These are phyloP conservation scores for Dentipellis fragilis DNA, from an alignment of 768 basidiomycete species.

Conservation along the genomic window DNA sequence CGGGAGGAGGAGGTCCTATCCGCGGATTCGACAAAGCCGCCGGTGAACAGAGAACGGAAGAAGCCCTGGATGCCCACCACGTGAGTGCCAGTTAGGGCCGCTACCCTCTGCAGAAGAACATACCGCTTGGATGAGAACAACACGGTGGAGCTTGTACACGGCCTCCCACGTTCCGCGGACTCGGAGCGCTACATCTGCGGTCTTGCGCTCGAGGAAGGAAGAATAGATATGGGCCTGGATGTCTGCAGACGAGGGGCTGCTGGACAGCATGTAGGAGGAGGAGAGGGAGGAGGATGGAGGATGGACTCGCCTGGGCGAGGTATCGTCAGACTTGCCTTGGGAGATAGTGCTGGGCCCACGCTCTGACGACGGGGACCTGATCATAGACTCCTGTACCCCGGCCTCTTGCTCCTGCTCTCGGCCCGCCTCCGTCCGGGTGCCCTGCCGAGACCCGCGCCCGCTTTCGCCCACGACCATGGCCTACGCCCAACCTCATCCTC, in stretches of 20 bases:
- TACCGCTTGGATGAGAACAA: slow-evolving; percentile 84
- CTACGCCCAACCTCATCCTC: slow-evolving; percentile 52
- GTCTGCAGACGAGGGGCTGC: slow-evolving; percentile 37
- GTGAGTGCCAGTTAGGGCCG: neutral
- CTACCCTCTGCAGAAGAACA: neutral
- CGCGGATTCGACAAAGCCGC: slow-evolving; percentile 60
- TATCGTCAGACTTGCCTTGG: neutral
- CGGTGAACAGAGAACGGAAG: slow-evolving; percentile 80
- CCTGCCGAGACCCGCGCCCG: neutral
- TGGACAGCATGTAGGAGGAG: slow-evolving; percentile 26
- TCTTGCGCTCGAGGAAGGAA: slow-evolving; percentile 60
- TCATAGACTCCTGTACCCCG: no score
- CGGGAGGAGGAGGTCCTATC: slow-evolving; percentile 7
- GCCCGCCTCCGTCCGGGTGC: neutral
- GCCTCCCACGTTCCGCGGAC: slow-evolving; percentile 63
- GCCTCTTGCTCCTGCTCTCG: neutral
- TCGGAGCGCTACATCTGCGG: slow-evolving; percentile 69
- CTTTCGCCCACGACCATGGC: slow-evolving; percentile 23
- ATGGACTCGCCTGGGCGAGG: neutral
- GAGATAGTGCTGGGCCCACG: neutral
- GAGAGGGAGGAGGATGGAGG: neutral
- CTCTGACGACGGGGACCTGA: no score
- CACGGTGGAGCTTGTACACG: slow-evolving; percentile 70
- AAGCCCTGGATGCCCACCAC: slow-evolving; percentile 47
- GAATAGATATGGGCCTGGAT: slow-evolving; percentile 71